Evolutionary conservation across 176 grass and related monocot genomes (phyloP).

Genomic region (Carex pumila): DNA sequence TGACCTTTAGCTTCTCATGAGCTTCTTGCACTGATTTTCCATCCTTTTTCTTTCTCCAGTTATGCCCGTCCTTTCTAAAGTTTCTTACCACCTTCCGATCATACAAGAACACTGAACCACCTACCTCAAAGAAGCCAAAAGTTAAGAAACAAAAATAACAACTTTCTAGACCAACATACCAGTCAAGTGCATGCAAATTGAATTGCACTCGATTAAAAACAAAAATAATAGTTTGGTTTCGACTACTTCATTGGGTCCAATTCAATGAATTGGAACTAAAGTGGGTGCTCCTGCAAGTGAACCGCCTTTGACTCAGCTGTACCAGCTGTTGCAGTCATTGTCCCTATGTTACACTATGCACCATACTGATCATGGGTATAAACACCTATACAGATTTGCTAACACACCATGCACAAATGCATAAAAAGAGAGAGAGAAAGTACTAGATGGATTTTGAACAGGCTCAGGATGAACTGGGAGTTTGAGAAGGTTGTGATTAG

Average conservation of each 20-base stretch:
- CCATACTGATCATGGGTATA: neutral
- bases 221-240: neutral
- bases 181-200: neutral
- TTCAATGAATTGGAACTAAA: neutral
- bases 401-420: neutral
- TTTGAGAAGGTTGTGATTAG: slow-evolving; percentile 52
- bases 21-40: slow-evolving; percentile 98
- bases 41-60: slow-evolving; percentile 99
- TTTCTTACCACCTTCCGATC: slow-evolving; percentile 89
- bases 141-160: neutral
- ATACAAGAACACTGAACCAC: slow-evolving; percentile 75
- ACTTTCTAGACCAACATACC: neutral
- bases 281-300: neutral
- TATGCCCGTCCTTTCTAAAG: slow-evolving; percentile 91
- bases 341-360: neutral
- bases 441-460: slow-evolving; percentile 64
- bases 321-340: neutral
- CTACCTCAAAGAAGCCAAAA: slow-evolving; percentile 17
- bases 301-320: neutral
- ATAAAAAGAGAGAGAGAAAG: neutral
- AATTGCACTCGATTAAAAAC: neutral
- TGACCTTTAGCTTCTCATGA: slow-evolving; percentile 94
- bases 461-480: slow-evolving; percentile 52
- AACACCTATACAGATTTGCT: neutral
- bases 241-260: neutral